These are phyloP conservation scores for Malus orientalis DNA, from an alignment of 306 rosid genomes.

Conservation along the genomic window DNA sequence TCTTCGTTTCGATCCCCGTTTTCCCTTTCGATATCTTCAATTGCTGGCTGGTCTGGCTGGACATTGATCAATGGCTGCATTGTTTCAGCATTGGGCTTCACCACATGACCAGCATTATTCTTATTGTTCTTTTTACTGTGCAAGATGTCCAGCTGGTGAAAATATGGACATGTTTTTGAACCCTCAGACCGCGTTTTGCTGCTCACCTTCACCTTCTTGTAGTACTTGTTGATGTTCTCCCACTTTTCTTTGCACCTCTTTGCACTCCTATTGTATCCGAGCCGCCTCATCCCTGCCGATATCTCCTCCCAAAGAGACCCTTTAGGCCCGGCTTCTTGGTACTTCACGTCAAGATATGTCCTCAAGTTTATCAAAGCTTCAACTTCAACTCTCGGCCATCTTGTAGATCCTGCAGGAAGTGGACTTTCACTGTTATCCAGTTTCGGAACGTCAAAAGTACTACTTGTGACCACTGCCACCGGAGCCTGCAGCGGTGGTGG, in stretches of 20 bases:
- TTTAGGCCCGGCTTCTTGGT: constrained; percentile 69
- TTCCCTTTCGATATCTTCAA: not conserved
- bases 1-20: not conserved
- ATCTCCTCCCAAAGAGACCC: constrained; percentile 90
- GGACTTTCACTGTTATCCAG: not conserved
- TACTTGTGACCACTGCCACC: not conserved
- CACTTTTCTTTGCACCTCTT: constrained; percentile 97
- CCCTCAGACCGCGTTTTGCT: constrained; percentile 54
- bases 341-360: constrained; percentile 51
- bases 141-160: constrained; percentile 61
- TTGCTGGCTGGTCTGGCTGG: constrained; percentile 60
- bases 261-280: constrained; percentile 63
- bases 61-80: constrained; percentile 61
- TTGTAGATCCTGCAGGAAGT: constrained; percentile 11
- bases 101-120: not conserved
- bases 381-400: constrained; percentile 82
- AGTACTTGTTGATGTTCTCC: constrained; percentile 96
- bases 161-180: constrained; percentile 86
- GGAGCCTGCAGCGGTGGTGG: not conserved
- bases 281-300: constrained; percentile 59
- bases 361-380: constrained; percentile 56
- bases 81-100: not conserved
- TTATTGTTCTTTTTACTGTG: constrained; percentile 25
- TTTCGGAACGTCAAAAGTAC: not conserved
- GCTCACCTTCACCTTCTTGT: constrained; percentile 79